phyloP scores from a whole-genome alignment of 495 filamentous ascomycete genomes.

The Beverwykella pulmonaria region DNA sequence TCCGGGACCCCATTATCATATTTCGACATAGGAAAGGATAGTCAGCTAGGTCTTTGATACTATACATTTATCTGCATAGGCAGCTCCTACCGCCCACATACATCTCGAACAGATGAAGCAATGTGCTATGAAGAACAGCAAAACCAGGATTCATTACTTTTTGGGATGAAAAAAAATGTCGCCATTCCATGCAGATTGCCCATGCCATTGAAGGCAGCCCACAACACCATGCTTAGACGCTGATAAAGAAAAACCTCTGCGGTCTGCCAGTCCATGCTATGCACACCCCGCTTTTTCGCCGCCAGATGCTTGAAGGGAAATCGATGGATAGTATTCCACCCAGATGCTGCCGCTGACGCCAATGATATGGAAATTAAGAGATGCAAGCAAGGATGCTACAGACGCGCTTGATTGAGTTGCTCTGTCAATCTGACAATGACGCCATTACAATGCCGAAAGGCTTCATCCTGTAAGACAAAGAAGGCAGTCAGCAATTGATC shows the following conservation, averaged over 20 bases:
- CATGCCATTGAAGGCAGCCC: slow-evolving; percentile 10
- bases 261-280: not conserved
- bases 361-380: slow-evolving; percentile 1
- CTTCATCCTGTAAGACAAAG: slow-evolving; percentile 10
- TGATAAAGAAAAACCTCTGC: not conserved
- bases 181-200: slow-evolving; percentile 4
- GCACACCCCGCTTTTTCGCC: slow-evolving; percentile 1
- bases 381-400: slow-evolving; percentile 9
- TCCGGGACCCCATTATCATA: too few species aligned
- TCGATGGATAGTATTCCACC: not conserved
- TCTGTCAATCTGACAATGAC: slow-evolving; percentile 12
- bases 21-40: too few species aligned
- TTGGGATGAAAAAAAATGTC: not conserved
- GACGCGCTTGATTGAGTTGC: slow-evolving; percentile 18
- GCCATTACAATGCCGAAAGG: slow-evolving; percentile 25
- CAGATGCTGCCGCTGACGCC: slow-evolving; percentile 17
- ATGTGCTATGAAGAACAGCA: not conserved
- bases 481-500: slow-evolving; percentile 32
- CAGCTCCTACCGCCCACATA: too few species aligned
- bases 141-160: slow-evolving; percentile 4
- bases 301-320: slow-evolving; percentile 2
- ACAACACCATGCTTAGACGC: slow-evolving; percentile 34
- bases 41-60: too few species aligned
- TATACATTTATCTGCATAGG: too few species aligned
- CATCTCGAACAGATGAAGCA: too few species aligned